Conservation (phyloP, 768 basidiomycete species). For the Mycena amicta region DNA sequence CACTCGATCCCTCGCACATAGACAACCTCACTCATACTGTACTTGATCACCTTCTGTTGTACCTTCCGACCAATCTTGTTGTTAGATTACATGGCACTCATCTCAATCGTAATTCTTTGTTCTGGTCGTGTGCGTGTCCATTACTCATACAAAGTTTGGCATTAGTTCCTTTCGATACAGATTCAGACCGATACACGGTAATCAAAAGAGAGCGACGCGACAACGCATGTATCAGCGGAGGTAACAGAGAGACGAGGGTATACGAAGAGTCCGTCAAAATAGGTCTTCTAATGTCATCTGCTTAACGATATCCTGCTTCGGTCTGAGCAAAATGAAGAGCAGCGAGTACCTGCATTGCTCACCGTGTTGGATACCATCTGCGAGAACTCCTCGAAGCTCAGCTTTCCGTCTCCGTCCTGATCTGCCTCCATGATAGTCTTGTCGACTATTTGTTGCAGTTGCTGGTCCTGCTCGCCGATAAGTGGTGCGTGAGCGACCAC, state of each 20-base stretch:
- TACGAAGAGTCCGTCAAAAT: slow-evolving; percentile 52
- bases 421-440: slow-evolving; percentile 99
- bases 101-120: neutral
- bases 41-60: neutral
- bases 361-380: slow-evolving; percentile 97
- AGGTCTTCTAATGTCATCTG: slow-evolving; percentile 97
- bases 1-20: neutral
- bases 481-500: neutral
- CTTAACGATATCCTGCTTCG: slow-evolving; percentile 90
- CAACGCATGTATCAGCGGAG: slow-evolving; percentile 11
- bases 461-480: slow-evolving; percentile 72
- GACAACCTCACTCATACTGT: neutral
- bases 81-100: neutral
- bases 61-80: neutral
- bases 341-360: slow-evolving; percentile 31
- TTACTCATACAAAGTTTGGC: neutral
- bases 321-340: neutral
- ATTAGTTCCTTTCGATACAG: slow-evolving; percentile 1
- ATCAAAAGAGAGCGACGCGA: slow-evolving; percentile 9
- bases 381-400: slow-evolving; percentile 96
- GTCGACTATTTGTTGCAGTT: slow-evolving; percentile 98
- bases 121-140: neutral
- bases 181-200: slow-evolving; percentile 3
- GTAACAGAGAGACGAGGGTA: slow-evolving; percentile 6
- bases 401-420: slow-evolving; percentile 95